These are phyloP conservation scores for Plasmodium vinckei DNA, from an alignment of 169 alveolate species.

Conservation along the genomic window DNA sequence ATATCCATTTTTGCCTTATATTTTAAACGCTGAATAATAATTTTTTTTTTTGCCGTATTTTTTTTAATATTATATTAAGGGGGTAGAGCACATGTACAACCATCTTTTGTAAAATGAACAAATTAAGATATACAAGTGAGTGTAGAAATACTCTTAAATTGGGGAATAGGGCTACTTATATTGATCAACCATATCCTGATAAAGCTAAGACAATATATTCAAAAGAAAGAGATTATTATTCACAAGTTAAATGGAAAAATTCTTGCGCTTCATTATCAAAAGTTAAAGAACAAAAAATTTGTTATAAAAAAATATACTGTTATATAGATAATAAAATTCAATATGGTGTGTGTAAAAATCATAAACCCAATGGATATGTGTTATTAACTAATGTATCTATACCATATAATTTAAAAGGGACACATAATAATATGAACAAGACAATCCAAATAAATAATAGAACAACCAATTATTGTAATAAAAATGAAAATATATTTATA, in stretches of 20 bases:
- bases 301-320: constrained; percentile 19
- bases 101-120: constrained; percentile 23
- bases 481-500: constrained; percentile 7
- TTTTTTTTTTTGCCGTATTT: no score
- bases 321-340: constrained; percentile 21
- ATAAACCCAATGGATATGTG: constrained; percentile 24
- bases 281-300: constrained; percentile 13
- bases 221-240: constrained; percentile 8
- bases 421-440: neutral
- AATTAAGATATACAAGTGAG: constrained; percentile 18
- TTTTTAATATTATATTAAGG: no score
- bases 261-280: constrained; percentile 2
- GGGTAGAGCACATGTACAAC: no score
- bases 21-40: no score
- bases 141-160: constrained; percentile 21
- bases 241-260: constrained; percentile 27
- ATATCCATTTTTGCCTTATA: no score
- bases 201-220: neutral
- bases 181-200: constrained; percentile 11
- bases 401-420: constrained; percentile 2
- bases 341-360: constrained; percentile 11
- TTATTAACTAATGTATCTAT: neutral
- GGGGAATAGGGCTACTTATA: neutral
- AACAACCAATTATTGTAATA: neutral
- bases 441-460: neutral